phyloP scores from a whole-genome alignment of 2,329 filamentous ascomycete genomes.

The Anisogramma anomala region DNA sequence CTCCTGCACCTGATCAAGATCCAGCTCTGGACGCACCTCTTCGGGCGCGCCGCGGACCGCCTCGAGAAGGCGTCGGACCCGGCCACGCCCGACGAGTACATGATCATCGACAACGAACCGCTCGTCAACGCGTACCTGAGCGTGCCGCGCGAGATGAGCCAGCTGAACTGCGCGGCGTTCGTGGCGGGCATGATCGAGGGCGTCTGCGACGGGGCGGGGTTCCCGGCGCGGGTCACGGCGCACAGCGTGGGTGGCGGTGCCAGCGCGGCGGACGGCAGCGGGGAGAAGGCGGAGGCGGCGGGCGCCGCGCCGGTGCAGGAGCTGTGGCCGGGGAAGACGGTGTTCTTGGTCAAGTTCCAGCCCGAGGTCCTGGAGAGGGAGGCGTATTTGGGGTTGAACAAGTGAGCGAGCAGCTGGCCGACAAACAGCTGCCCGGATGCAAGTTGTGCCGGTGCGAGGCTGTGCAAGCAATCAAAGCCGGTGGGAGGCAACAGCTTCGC shows the following conservation, averaged over 20 bases:
- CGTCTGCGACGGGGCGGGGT: conserved; percentile 84
- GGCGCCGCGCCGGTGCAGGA: conserved; percentile 52
- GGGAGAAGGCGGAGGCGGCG: conserved; percentile 65
- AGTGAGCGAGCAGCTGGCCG: conserved; percentile 27
- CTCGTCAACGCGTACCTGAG: conserved; percentile 90
- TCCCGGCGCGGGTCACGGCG: conserved; percentile 78
- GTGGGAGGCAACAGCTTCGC: no score
- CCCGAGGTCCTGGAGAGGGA: conserved; percentile 87
- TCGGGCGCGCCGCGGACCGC: conserved; percentile 79
- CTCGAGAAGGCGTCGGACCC: conserved; percentile 79
- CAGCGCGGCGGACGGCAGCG: conserved; percentile 92
- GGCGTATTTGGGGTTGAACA: conserved; percentile 52
- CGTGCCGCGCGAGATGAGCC: conserved; percentile 88
- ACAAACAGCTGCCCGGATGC: no score
- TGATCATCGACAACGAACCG: conserved; percentile 98
- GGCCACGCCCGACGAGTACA: conserved; percentile 85
- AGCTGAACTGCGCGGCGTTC: conserved; percentile 92
- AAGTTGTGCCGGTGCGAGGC: no score
- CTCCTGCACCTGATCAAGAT: conserved; percentile 94
- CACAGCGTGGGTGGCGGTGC: conserved; percentile 58
- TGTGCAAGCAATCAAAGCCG: no score
- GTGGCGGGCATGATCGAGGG: conserved; percentile 94
- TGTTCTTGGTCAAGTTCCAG: conserved; percentile 89
- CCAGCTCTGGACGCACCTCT: conserved; percentile 83
- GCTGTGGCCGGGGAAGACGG: conserved; percentile 93